Evolutionary conservation across 495 filamentous ascomycete genomes (phyloP), one percentile per base, ranked within the genome.

Genomic region (Stereocaulon alpinum): DNA sequence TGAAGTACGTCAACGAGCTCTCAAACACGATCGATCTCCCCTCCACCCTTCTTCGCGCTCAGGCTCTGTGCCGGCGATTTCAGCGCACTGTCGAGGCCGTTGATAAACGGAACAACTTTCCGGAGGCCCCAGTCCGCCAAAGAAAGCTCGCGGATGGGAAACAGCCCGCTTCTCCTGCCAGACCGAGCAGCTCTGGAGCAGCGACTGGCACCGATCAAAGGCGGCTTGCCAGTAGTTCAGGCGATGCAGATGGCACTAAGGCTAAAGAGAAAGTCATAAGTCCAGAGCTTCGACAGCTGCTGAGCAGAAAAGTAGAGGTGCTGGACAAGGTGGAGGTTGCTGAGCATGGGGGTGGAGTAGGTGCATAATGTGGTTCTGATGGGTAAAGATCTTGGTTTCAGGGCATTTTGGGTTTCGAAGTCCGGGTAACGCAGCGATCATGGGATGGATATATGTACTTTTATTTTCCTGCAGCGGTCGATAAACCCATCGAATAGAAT

Each of bases 1-100:
- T 98, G 24, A 98, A 98, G 77, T 97, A 97, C 67, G 91, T 97
- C 65, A 98, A 98, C 71, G 93, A 98, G 68, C 80, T 98, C 17
- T 91, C 88, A 4, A 86, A 86, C 63, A 95, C 89, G 11, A 97
- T 97, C 64, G 92, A 97, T 62, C 79, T 99, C 4, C 74, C 87
- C 43, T 83, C 83, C 1, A 91, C 89, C 0, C 83, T 96, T 34
- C 81, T 93, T 44, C 82, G 90, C 44, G 93, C 93, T 14, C 93
- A 97, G 72, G 80, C 81, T 0, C 80, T 99, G 24, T 97, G 92
- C 76, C 82, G 82, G 52, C 83, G 89, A 43, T 97, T 96, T 73
- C 83, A 91, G 64, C 80, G 89, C 30, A 82, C 86, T 0, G 83
- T 99, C 32, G 89, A 97, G 62, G 86, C 87, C 9, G 84, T 93